A percentile compares a stretch with the other conserved stretches of the same genome.
These are phyloP conservation scores for Neurospora sp. DNA, from an alignment of 2,329 filamentous ascomycete genomes.

Conservation along the genomic window DNA sequence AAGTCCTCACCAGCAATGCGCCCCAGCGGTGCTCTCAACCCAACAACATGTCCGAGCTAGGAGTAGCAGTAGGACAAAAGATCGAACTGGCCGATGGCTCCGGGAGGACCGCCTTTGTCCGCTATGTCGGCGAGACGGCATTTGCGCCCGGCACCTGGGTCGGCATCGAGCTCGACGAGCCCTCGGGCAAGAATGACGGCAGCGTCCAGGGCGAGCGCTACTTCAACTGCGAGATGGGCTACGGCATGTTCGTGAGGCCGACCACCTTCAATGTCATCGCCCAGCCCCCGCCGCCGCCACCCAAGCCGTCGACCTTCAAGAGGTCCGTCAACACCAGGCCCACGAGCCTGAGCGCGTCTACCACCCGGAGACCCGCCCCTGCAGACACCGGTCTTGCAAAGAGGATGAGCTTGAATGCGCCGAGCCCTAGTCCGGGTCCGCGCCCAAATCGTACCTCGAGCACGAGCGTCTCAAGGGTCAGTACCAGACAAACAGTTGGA, in stretches of 20 bases:
- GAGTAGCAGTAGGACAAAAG: conserved; percentile 55
- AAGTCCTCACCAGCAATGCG: conserved; percentile 3
- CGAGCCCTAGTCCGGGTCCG: conserved; percentile 61
- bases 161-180: conserved; percentile 75
- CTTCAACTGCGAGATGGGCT: conserved; percentile 70
- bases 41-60: conserved; percentile 45
- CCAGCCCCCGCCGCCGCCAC: conserved; percentile 32
- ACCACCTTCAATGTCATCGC: conserved; percentile 53
- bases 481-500: conserved; percentile 14
- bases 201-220: conserved; percentile 80
- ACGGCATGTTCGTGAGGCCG: conserved; percentile 77
- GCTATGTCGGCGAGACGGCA: conserved; percentile 68
- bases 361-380: conserved; percentile 29
- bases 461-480: conserved; percentile 46
- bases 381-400: conserved; percentile 46
- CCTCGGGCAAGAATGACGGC: conserved; percentile 87
- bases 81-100: conserved; percentile 67
- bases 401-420: conserved; percentile 60
- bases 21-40: background rate
- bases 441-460: conserved; percentile 46
- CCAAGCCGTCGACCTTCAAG: conserved; percentile 18
- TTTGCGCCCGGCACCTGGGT: conserved; percentile 83
- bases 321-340: conserved; percentile 25
- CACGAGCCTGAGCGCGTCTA: conserved; percentile 36
- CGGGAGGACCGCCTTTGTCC: conserved; percentile 58